Percentiles rank a stretch among this genome's conserved stretches.
These are phyloP conservation scores for Mycena citricolor DNA, from an alignment of 1,284 basidiomycete species.

Conservation along the genomic window DNA sequence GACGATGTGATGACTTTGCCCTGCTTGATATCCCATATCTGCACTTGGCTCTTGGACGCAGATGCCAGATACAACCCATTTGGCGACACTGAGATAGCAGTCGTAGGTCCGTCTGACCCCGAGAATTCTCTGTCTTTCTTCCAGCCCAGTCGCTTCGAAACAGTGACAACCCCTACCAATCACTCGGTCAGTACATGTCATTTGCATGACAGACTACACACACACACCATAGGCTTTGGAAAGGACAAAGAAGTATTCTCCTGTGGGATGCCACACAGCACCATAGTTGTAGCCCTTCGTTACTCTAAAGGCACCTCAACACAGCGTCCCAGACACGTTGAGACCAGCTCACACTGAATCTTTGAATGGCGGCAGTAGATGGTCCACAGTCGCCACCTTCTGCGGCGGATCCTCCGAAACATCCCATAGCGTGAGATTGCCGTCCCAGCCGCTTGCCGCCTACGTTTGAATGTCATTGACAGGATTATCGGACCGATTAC, in stretches of 20 bases:
- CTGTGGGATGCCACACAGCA: slow-evolving; percentile 91
- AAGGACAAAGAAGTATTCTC: slow-evolving; percentile 82
- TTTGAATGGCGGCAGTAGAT: slow-evolving; percentile 69
- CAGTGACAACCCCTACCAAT: too few species aligned
- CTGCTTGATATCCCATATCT: slow-evolving; percentile 72
- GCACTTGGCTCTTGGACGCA: slow-evolving; percentile 57
- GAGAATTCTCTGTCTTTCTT: slow-evolving; percentile 62
- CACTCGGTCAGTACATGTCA: too few species aligned
- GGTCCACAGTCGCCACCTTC: slow-evolving; percentile 75
- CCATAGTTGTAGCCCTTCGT: slow-evolving; percentile 83
- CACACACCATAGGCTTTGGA: slow-evolving; percentile 77
- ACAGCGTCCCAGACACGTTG: too few species aligned
- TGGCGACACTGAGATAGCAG: slow-evolving; percentile 79
- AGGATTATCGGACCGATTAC: slow-evolving; percentile 6
- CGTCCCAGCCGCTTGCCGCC: slow-evolving; percentile 84
- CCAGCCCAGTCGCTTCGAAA: slow-evolving; percentile 75
- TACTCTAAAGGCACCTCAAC: too few species aligned
- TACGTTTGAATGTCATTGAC: slow-evolving; percentile 31
- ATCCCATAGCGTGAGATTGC: slow-evolving; percentile 87
- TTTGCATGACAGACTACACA: too few species aligned
- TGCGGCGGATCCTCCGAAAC: slow-evolving; percentile 62
- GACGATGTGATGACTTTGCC: slow-evolving; percentile 58
- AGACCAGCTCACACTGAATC: too few species aligned
- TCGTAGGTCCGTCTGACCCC: slow-evolving; percentile 60
- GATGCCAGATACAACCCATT: slow-evolving; percentile 95